A percentile compares a stretch with the other conserved stretches of the same genome.
phyloP scores from a whole-genome alignment of 2,329 filamentous ascomycete species.

The Clarireedia paspali region DNA sequence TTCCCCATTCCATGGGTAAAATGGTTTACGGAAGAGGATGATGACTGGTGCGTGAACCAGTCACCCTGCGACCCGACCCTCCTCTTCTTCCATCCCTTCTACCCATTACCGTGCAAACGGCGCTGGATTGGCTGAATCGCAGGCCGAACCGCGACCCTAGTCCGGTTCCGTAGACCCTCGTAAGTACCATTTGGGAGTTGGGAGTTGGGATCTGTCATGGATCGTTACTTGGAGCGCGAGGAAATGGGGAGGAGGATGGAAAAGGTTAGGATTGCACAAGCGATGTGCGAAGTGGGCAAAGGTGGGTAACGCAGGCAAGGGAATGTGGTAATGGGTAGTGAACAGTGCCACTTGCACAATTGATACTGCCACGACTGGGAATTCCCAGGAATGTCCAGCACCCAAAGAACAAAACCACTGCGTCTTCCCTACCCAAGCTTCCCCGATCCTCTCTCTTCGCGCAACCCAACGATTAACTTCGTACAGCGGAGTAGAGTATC shows the following conservation, averaged over 20 bases:
- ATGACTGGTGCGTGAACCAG: neutral
- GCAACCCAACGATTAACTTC: neutral
- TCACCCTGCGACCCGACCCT: neutral
- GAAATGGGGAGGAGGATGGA: no score
- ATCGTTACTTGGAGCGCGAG: no score
- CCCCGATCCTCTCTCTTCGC: neutral
- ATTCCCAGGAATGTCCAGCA: neutral
- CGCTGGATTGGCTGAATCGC: neutral
- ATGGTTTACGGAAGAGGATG: neutral
- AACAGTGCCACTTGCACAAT: neutral
- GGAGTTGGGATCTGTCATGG: no score
- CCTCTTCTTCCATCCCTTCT: neutral
- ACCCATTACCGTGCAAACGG: neutral
- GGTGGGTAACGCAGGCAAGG: no score
- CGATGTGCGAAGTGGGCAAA: no score
- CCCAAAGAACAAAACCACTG: neutral
- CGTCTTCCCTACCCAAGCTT: neutral
- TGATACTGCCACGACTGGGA: slow-evolving; percentile 1
- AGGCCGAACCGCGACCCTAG: no score
- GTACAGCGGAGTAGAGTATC: neutral
- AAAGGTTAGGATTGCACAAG: no score
- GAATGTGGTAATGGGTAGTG: neutral
- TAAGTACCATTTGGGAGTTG: neutral
- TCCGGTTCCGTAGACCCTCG: neutral
- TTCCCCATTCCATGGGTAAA: neutral